A percentile compares a stretch with the other conserved stretches of the same genome.
Conservation (phyloP, 495 filamentous ascomycete genomes). For the Neurospora sp. region DNA sequence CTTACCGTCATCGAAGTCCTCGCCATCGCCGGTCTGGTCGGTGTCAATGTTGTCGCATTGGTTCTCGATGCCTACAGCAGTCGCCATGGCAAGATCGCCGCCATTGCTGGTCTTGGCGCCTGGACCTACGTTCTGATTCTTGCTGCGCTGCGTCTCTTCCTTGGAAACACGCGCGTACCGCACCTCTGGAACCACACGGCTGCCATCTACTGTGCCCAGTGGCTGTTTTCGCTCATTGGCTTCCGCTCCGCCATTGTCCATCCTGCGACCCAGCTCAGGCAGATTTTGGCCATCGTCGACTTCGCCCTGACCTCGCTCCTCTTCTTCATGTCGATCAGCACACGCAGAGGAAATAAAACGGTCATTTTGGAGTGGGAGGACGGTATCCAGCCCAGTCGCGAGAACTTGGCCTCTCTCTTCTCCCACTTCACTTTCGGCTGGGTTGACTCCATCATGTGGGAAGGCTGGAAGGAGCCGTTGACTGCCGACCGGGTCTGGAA, state of each 20-base stretch:
- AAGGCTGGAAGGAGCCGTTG: conserved; percentile 80
- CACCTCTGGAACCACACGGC: conserved; percentile 91
- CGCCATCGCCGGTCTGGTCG: conserved; percentile 61
- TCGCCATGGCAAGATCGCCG: conserved; percentile 37
- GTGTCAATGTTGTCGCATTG: conserved; percentile 53
- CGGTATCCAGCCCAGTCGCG: conserved; percentile 70
- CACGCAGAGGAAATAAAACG: conserved; percentile 84
- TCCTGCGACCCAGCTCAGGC: conserved; percentile 50
- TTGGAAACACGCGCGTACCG: conserved; percentile 59
- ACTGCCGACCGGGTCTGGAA: conserved; percentile 89
- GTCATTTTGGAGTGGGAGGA: conserved; percentile 81
- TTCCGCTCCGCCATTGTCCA: conserved; percentile 84
- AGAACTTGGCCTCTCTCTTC: conserved; percentile 78
- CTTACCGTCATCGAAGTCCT: conserved; percentile 64
- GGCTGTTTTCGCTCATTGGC: conserved; percentile 62
- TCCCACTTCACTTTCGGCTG: conserved; percentile 83
- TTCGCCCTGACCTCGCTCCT: conserved; percentile 69
- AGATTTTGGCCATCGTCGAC: conserved; percentile 53
- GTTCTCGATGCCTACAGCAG: conserved; percentile 26
- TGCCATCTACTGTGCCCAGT: conserved; percentile 71
- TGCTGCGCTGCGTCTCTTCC: conserved; percentile 58
- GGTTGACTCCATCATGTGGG: conserved; percentile 82
- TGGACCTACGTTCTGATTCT: conserved; percentile 81
- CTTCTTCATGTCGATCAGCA: conserved; percentile 62
- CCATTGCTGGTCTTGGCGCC: conserved; percentile 52